Percentiles rank a stretch among this genome's conserved stretches.
phyloP scores from a whole-genome alignment of 805 yeast species.

The Cyberlindnera xishuangbannaensis region DNA sequence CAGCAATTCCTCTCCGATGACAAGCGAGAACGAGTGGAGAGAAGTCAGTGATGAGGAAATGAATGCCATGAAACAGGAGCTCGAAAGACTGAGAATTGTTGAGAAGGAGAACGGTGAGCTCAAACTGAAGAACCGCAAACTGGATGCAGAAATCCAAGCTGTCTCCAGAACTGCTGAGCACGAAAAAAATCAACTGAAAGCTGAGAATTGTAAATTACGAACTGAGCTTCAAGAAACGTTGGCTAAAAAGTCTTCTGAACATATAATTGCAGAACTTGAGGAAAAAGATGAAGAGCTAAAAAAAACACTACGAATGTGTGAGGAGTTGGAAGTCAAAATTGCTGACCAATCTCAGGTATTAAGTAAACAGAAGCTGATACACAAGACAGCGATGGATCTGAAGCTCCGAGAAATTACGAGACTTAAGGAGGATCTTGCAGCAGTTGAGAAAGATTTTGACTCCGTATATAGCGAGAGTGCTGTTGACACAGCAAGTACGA shows the following conservation, averaged over 20 bases:
- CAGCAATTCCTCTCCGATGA: conserved; percentile 11
- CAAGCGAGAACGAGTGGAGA: conserved; percentile 11
- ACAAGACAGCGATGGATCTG: conserved; percentile 11
- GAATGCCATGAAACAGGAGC: conserved; percentile 3
- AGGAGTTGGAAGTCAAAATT: conserved; percentile 10
- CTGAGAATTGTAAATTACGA: conserved; percentile 8
- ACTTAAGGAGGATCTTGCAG: conserved; percentile 9
- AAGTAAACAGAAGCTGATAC: conserved; percentile 10
- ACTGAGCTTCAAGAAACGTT: background rate
- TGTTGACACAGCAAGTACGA: conserved; percentile 3
- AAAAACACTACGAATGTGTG: conserved; percentile 1
- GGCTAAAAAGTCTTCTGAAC: background rate
- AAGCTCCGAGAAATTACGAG: conserved; percentile 11
- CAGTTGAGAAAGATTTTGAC: conserved; percentile 7
- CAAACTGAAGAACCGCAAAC: background rate
- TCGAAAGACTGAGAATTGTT: conserved; percentile 7
- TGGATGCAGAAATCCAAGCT: too few species aligned
- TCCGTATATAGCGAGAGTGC: background rate
- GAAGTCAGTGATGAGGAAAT: conserved; percentile 4
- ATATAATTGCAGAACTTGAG: background rate
- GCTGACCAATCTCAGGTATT: conserved; percentile 7
- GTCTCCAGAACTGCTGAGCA: background rate
- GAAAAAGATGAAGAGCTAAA: conserved; percentile 3
- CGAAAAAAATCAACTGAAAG: conserved; percentile 2
- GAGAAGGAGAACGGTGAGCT: conserved; percentile 7